These are phyloP conservation scores for Beauveria pseudobassiana DNA, from an alignment of 2,329 filamentous ascomycete species.

Conservation along the genomic window DNA sequence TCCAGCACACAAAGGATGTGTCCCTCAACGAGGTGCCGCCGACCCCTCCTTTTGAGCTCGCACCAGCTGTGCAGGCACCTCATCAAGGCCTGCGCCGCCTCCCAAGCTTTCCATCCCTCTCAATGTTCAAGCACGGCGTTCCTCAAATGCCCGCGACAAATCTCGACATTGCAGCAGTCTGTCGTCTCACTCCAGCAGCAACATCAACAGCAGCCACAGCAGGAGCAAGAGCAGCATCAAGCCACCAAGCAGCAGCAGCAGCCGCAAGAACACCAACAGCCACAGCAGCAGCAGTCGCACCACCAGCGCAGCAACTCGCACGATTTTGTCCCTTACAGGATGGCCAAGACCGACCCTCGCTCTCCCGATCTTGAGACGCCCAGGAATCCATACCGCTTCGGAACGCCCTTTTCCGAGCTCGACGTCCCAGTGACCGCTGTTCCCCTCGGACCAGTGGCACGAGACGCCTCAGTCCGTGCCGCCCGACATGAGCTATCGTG, in stretches of 20 bases:
- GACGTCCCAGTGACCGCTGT: constrained; percentile 77
- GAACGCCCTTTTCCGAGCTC: constrained; percentile 85
- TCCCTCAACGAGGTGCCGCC: constrained; percentile 51
- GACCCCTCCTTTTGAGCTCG: constrained; percentile 62
- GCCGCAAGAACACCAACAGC: not conserved
- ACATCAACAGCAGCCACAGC: constrained; percentile 13
- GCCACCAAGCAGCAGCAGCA: not conserved
- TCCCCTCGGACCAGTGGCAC: constrained; percentile 62
- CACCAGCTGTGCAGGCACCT: constrained; percentile 30
- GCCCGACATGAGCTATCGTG: constrained; percentile 75
- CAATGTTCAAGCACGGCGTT: constrained; percentile 23
- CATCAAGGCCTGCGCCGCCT: constrained; percentile 50
- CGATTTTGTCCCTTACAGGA: constrained; percentile 42
- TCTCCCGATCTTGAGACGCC: constrained; percentile 53
- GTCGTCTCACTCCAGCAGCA: constrained; percentile 15
- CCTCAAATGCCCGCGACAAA: constrained; percentile 19
- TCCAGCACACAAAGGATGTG: constrained; percentile 53
- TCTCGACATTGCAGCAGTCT: constrained; percentile 20
- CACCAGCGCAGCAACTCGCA: constrained; percentile 8
- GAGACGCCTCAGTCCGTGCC: constrained; percentile 81
- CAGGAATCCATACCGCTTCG: constrained; percentile 60
- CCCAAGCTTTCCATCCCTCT: constrained; percentile 54
- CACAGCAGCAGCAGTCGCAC: constrained; percentile 4
- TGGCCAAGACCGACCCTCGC: constrained; percentile 42
- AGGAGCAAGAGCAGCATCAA: not conserved